phyloP scores from a whole-genome alignment of 2,329 filamentous ascomycete species.

The Chrysoporthe deuterocubensis region DNA sequence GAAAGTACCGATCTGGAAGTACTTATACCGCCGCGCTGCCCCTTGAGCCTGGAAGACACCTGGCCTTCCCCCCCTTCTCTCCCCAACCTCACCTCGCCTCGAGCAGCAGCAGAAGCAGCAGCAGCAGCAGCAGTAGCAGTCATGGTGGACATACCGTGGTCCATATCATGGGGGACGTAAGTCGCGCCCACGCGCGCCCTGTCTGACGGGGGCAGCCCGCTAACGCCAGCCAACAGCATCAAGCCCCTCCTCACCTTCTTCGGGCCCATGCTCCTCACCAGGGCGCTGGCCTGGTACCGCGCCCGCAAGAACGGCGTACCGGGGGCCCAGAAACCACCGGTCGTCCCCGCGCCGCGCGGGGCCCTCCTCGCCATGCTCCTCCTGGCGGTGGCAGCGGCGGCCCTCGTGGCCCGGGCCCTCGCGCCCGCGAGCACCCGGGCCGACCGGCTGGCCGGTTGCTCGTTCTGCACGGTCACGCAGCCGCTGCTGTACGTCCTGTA shows the following conservation, averaged over 20 bases:
- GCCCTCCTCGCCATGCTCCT: slow-evolving; percentile 64
- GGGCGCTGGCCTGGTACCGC: slow-evolving; percentile 67
- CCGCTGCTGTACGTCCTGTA: slow-evolving; percentile 77
- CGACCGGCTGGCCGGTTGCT: slow-evolving; percentile 72
- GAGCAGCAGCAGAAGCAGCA: background rate
- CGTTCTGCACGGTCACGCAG: slow-evolving; percentile 79
- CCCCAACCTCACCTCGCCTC: background rate
- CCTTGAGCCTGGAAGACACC: slow-evolving; percentile 1
- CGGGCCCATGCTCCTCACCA: slow-evolving; percentile 73
- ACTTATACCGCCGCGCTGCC: background rate
- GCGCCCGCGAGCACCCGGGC: slow-evolving; percentile 52
- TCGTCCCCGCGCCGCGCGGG: slow-evolving; percentile 63
- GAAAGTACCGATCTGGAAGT: background rate
- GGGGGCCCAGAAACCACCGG: slow-evolving; percentile 47
- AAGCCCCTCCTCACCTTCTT: slow-evolving; percentile 64
- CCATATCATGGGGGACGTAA: slow-evolving; percentile 53
- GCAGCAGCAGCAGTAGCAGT: slow-evolving; percentile 19
- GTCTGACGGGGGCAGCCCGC: background rate
- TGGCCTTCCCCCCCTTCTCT: slow-evolving; percentile 6
- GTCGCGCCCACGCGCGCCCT: slow-evolving; percentile 33
- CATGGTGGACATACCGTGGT: slow-evolving; percentile 47
- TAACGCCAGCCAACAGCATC: slow-evolving; percentile 44
- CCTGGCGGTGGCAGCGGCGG: slow-evolving; percentile 50
- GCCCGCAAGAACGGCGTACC: slow-evolving; percentile 49
- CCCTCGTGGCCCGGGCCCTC: slow-evolving; percentile 60